Evolutionary conservation across 2,329 filamentous ascomycete genomes (phyloP), one percentile per base, ranked within the genome.

Genomic region (Colletotrichum noveboracense): DNA sequence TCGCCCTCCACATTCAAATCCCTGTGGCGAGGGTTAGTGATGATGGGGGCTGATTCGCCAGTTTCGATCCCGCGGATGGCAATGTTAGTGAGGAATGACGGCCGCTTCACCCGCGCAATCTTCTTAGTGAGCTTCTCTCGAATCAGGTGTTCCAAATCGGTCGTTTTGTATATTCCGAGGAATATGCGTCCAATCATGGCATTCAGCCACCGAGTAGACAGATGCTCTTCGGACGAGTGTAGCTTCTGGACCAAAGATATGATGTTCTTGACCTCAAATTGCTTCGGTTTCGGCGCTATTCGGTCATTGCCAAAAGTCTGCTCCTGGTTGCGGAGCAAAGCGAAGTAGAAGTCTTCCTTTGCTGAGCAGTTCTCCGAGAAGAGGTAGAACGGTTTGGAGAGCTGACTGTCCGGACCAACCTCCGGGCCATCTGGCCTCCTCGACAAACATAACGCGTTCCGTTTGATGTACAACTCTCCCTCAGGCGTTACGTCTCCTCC

Each of bases 261-360:
- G 62, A 98, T 94, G 85, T 98, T 93, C 81, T 94, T 93, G 18
- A 95, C 91, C 34, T 98, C 94, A 80, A 98, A 98, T 16, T 93
- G 89, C 77, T 95, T 91, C 12, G 94, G 94, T 69, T 89, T 89
- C 0, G 96, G 95, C 1, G 92, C 90, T 24, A 88, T 87, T 70
- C 89, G 87, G 26, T 88, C 87, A 4, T 87, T 86, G 52, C 89
- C 88, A 73, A 91, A 88, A 18, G 91, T 90, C 79, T 93, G 92
- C 79, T 96, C 93, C 82, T 98, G 94, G 78, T 96, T 97, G 80
- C 93, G 93, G 52, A 99, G 88, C 79, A 99, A 88, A 14, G 96
- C 94, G 84, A 98, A 96, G 84, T 99, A 99, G 85, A 99, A 98
- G 83, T 99, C 97, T 84, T 99, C 97, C 84, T 99, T 99, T 62